phyloP scores from a whole-genome alignment of 2,329 filamentous ascomycete genomes.

The Leptoxyphium fumago region DNA sequence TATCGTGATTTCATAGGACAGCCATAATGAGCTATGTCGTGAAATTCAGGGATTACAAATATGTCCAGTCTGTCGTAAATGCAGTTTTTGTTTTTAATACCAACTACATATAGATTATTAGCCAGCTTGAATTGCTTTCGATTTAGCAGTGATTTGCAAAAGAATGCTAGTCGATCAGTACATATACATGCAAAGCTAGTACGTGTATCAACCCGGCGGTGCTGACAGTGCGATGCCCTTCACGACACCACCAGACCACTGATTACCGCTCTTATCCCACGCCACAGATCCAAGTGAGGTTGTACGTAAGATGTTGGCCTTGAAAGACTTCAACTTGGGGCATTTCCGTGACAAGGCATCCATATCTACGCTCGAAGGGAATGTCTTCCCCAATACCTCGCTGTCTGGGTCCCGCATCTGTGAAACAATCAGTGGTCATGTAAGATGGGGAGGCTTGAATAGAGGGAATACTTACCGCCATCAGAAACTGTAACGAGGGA shows the following conservation, averaged over 20 bases:
- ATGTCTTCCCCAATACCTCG: conserved; percentile 17
- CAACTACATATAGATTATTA: too few relatives aligned
- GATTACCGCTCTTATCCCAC: conserved; percentile 19
- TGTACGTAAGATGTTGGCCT: conserved; percentile 23
- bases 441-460: background rate
- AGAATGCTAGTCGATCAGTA: too few relatives aligned
- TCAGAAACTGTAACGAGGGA: conserved; percentile 23
- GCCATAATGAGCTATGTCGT: too few relatives aligned
- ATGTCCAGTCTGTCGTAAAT: too few relatives aligned
- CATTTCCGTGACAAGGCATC: conserved; percentile 19
- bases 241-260: conserved; percentile 17
- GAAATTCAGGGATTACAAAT: too few relatives aligned
- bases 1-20: too few relatives aligned
- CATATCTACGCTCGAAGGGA: conserved; percentile 22
- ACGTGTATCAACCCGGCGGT: too few relatives aligned
- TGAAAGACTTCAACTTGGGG: conserved; percentile 22
- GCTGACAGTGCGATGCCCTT: background rate
- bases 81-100: too few relatives aligned
- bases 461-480: conserved; percentile 19
- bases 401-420: conserved; percentile 17
- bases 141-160: too few relatives aligned
- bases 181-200: too few relatives aligned
- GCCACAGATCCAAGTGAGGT: conserved; percentile 19
- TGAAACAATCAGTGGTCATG: background rate
- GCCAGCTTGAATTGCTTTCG: too few relatives aligned